Evolutionary conservation across 192 early-diverging fungal genomes (phyloP).

Genomic region (Diversispora eburnea): DNA sequence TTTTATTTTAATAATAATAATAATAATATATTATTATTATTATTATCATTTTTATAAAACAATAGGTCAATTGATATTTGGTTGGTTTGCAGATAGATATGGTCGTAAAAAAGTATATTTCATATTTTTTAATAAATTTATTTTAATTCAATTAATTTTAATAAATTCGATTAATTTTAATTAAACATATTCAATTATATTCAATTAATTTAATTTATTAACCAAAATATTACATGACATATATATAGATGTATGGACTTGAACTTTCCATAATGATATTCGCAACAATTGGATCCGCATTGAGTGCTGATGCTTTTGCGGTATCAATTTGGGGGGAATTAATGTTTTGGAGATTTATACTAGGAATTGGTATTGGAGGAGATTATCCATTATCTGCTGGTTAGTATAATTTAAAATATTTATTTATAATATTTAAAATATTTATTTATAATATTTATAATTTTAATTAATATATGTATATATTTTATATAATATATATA

Average conservation of each 20-base stretch:
- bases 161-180: background rate
- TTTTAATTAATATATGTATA: too few relatives aligned
- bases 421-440: too few relatives aligned
- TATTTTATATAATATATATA: too few relatives aligned
- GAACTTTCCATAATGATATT: conserved; percentile 91
- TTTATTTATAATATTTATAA: too few relatives aligned
- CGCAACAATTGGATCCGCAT: conserved; percentile 76
- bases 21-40: too few relatives aligned
- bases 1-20: too few relatives aligned
- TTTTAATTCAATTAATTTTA: background rate
- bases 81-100: conserved; percentile 78
- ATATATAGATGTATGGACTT: conserved; percentile 71
- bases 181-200: too few relatives aligned
- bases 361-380: conserved; percentile 91
- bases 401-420: background rate
- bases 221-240: background rate
- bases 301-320: conserved; percentile 66
- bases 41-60: too few relatives aligned
- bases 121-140: background rate
- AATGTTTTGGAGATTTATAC: conserved; percentile 84
- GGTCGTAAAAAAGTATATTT: conserved; percentile 66
- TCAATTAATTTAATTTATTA: background rate
- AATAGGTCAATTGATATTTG: conserved; percentile 85
- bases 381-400: conserved; percentile 94
- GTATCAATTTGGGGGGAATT: conserved; percentile 60